Conservation (phyloP, 306 rosid species). For the Acacia melanoxylon region DNA sequence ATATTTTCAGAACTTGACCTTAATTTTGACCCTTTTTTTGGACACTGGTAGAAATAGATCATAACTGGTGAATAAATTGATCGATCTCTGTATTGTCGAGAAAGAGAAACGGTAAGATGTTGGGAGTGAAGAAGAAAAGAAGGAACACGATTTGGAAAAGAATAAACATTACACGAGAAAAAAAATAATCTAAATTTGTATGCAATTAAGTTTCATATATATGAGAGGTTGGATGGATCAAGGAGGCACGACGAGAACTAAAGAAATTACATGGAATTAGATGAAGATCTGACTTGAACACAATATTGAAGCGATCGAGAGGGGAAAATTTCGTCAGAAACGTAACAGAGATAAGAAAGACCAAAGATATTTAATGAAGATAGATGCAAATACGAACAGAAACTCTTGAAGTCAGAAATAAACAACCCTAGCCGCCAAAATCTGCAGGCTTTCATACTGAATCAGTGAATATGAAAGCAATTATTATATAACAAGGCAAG, state of each 20-base stretch:
- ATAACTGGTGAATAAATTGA: not conserved
- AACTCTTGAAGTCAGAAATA: not conserved
- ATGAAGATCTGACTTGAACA: slow-evolving; percentile 1
- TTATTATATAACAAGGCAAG: not conserved
- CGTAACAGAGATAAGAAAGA: not conserved
- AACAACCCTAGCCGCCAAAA: not conserved
- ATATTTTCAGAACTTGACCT: not conserved
- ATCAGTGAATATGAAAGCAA: not conserved
- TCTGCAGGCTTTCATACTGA: not conserved
- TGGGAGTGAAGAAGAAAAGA: not conserved
- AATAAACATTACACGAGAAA: not conserved
- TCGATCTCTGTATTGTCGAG: not conserved
- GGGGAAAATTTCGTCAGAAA: not conserved
- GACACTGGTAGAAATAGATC: not conserved
- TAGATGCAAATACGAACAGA: not conserved
- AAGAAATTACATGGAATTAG: not conserved
- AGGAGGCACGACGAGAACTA: not conserved
- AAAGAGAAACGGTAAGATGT: not conserved
- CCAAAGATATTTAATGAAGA: not conserved
- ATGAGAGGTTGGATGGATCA: not conserved
- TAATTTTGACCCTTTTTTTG: not conserved
- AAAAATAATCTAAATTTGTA: not conserved
- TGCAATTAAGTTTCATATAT: not conserved
- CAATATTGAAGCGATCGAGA: slow-evolving; percentile 15
- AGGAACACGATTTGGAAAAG: not conserved